Evolutionary conservation across 164 flowering plant genomes (phyloP), one percentile per base, ranked within the genome.

Genomic region (Aristolochia californica): DNA sequence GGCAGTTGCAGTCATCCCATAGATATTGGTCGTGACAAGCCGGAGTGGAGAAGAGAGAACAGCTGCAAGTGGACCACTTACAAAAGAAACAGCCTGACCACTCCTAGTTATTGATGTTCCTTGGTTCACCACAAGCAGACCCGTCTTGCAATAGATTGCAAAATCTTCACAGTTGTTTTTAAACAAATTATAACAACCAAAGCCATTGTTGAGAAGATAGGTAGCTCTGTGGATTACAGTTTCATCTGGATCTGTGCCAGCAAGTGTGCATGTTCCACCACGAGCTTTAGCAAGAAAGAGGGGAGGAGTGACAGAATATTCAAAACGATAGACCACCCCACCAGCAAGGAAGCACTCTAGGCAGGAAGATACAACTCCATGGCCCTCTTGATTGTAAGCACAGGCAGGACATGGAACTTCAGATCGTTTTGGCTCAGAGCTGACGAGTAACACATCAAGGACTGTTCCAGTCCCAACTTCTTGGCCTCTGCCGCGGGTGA

Each of bases 401-500:
- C 98, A 91, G 43, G 60, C 69, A 22, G 70, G 16, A 45, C 77
- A 74, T 21, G 63, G 67, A 38, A 30, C 28, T 58, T 54, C 59
- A 27, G 69, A 59, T 60, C 55, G 58, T 38, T 60, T 45, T 5
- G 79, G 76, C 23, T 62, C 74, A 43, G 76, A 75, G 71, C 81
- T 75, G 13, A 72, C 49, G 20, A 86, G 57, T 26, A 91, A 68
- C 62, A 70, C 17, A 74, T 91, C 98, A 30, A 91, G 59, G 30
- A 78, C 74, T 0, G 97, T 91, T 5, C 98, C 95, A 0, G 95
- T 88, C 27, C 93, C 95, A 22, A 88, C 87, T 77, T 91, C 96
- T 66, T 81, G 85, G 23, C 73, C 73, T 59, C 90, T 81, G 13
- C 76, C 82, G 68, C 97, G 76, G 10, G 97, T 88, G 74, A 91